phyloP scores from a whole-genome alignment of 108 stramenopile genomes.

The Cyclostephanos invisitatus region DNA sequence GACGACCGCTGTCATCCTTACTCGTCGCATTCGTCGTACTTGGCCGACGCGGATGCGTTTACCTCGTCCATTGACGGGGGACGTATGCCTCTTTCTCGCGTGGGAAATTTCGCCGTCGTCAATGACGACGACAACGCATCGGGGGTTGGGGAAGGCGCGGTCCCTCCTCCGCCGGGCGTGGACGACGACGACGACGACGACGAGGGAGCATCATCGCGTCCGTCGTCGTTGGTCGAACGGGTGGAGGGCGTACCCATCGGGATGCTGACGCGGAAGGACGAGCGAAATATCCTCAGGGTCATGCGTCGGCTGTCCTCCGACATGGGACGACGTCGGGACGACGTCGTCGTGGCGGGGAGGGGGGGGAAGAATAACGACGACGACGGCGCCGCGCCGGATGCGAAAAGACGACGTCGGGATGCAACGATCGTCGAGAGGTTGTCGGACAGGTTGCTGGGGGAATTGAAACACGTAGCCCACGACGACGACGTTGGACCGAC shows the following conservation, averaged over 20 bases:
- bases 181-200: too few species aligned
- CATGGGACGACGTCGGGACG: slow-evolving; percentile 10
- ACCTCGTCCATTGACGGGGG: too few species aligned
- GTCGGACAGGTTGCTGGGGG: slow-evolving; percentile 19
- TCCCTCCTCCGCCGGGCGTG: too few species aligned
- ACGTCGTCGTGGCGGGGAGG: neutral
- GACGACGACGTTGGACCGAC: neutral
- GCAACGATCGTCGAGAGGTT: slow-evolving; percentile 23
- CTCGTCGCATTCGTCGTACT: too few species aligned
- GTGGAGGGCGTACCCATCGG: slow-evolving; percentile 6
- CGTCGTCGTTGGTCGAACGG: neutral
- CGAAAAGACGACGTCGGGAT: slow-evolving; percentile 20
- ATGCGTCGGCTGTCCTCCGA: slow-evolving; percentile 32
- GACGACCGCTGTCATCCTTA: too few species aligned
- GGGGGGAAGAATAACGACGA: neutral
- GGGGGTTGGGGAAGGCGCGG: too few species aligned
- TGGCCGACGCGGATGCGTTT: too few species aligned
- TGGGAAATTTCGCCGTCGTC: too few species aligned
- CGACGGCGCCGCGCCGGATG: neutral
- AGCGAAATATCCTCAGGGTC: slow-evolving; percentile 24
- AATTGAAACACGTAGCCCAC: slow-evolving; percentile 2
- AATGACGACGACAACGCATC: too few species aligned
- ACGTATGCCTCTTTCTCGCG: too few species aligned
- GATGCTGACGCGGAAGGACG: slow-evolving; percentile 13
- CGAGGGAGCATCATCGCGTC: too few species aligned